Evolutionary conservation across 2,329 filamentous ascomycete genomes (phyloP).

Genomic region (Sarocladiaceae sp.): DNA sequence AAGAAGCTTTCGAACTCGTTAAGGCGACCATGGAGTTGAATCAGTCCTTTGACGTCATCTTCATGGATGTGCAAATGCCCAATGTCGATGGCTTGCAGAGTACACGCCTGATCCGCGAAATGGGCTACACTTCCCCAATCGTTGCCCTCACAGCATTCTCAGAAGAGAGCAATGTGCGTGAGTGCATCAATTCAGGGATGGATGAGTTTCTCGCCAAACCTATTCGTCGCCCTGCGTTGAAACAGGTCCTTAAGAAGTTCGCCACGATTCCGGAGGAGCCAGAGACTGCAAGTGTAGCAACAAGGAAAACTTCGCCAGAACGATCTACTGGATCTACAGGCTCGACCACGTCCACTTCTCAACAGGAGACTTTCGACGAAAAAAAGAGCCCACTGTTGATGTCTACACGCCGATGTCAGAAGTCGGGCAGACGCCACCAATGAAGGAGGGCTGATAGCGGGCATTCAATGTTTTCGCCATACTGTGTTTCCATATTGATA

Average conservation of each 20-base stretch:
- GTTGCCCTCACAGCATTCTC: slow-evolving; percentile 88
- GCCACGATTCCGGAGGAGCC: slow-evolving; percentile 72
- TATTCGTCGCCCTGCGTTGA: slow-evolving; percentile 78
- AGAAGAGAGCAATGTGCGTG: slow-evolving; percentile 83
- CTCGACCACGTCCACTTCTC: not conserved
- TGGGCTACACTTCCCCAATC: slow-evolving; percentile 84
- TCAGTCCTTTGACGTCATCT: slow-evolving; percentile 77
- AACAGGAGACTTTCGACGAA: slow-evolving; percentile 1
- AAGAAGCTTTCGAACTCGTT: slow-evolving; percentile 84
- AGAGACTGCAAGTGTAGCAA: slow-evolving; percentile 15
- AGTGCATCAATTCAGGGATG: slow-evolving; percentile 88
- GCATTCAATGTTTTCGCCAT: too few species aligned
- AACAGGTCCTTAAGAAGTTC: slow-evolving; percentile 81
- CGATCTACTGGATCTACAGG: not conserved
- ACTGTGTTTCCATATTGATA: too few species aligned
- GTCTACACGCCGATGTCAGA: slow-evolving; percentile 8
- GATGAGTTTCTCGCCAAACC: slow-evolving; percentile 77
- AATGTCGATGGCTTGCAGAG: slow-evolving; percentile 87
- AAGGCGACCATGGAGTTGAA: slow-evolving; percentile 74
- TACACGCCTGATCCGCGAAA: slow-evolving; percentile 76
- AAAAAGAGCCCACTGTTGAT: not conserved
- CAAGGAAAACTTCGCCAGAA: slow-evolving; percentile 4
- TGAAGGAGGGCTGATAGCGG: slow-evolving; percentile 1
- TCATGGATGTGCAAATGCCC: slow-evolving; percentile 97
- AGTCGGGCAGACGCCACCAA: not conserved